A percentile compares a stretch with the other conserved stretches of the same genome.
phyloP scores from a whole-genome alignment of 2,329 filamentous ascomycete genomes.

The Pseudogymnoascus sp. region DNA sequence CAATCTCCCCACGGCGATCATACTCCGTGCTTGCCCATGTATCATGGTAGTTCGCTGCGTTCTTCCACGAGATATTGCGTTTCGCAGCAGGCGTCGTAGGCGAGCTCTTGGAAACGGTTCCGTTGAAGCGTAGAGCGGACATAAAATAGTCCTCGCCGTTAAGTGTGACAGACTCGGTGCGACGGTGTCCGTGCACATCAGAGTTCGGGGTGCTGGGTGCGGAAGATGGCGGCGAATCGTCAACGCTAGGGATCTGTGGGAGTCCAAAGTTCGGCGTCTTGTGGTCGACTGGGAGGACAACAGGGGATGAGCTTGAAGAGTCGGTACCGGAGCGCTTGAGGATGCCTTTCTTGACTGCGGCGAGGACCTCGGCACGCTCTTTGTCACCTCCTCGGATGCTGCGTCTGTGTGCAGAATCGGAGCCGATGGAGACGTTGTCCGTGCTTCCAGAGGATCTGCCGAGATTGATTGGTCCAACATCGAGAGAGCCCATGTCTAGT shows the following conservation, averaged over 20 bases:
- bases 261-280: slow-evolving; percentile 46
- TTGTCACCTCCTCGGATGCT: slow-evolving; percentile 87
- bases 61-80: slow-evolving; percentile 70
- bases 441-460: slow-evolving; percentile 28
- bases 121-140: slow-evolving; percentile 61
- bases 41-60: slow-evolving; percentile 88
- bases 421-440: slow-evolving; percentile 18
- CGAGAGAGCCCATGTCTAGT: slow-evolving; percentile 73
- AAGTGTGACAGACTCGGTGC: slow-evolving; percentile 62
- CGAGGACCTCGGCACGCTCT: slow-evolving; percentile 84
- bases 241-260: slow-evolving; percentile 53
- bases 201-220: slow-evolving; percentile 83
- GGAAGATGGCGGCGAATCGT: slow-evolving; percentile 75
- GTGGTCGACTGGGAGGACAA: slow-evolving; percentile 51
- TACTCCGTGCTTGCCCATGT: slow-evolving; percentile 96
- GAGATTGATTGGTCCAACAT: slow-evolving; percentile 42
- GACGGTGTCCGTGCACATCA: slow-evolving; percentile 58
- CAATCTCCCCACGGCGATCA: slow-evolving; percentile 89
- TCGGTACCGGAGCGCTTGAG: slow-evolving; percentile 64
- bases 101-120: slow-evolving; percentile 65
- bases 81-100: slow-evolving; percentile 69
- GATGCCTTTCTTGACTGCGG: slow-evolving; percentile 90
- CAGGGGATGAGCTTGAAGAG: slow-evolving; percentile 61
- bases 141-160: slow-evolving; percentile 82
- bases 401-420: slow-evolving; percentile 50